Conservation (phyloP, 192 early-diverging fungal genomes). For the Mortierella antarctica region DNA sequence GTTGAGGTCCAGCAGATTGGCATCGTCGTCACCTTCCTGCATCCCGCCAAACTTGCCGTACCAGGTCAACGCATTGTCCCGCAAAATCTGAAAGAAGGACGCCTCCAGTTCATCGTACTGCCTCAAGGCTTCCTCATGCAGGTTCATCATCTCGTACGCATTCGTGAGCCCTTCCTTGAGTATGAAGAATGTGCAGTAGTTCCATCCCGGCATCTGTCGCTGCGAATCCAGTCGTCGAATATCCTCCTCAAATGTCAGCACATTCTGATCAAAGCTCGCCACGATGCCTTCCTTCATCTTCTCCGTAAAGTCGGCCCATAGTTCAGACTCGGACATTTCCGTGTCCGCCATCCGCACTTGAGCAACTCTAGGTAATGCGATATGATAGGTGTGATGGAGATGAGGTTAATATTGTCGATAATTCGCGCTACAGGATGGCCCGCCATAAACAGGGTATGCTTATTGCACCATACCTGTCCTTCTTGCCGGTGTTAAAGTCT, state of each 20-base stretch:
- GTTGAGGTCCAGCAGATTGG: conserved; percentile 79
- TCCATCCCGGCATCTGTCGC: conserved; percentile 97
- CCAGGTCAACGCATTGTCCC: conserved; percentile 89
- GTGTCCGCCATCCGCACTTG: conserved; percentile 61
- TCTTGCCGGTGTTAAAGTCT: conserved; percentile 80
- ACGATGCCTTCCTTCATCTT: conserved; percentile 82
- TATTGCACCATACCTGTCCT: conserved; percentile 60
- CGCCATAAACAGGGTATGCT: neutral
- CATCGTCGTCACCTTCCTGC: conserved; percentile 88
- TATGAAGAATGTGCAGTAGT: conserved; percentile 98
- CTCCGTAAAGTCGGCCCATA: conserved; percentile 77
- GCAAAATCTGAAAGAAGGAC: conserved; percentile 90
- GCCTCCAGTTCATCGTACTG: conserved; percentile 99
- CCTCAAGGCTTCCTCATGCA: conserved; percentile 88
- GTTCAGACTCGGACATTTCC: conserved; percentile 67
- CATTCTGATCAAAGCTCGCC: conserved; percentile 77
- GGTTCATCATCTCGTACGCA: conserved; percentile 88
- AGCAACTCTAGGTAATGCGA: conserved; percentile 50
- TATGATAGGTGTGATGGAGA: neutral
- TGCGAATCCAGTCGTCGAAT: conserved; percentile 90
- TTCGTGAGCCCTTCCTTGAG: conserved; percentile 91
- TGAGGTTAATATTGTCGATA: neutral
- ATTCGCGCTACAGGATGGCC: too few relatives aligned
- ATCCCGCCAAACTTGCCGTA: conserved; percentile 92
- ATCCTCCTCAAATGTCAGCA: conserved; percentile 90